Conservation (phyloP, 345 rosid species). For the Melaleuca quinquenervia region DNA sequence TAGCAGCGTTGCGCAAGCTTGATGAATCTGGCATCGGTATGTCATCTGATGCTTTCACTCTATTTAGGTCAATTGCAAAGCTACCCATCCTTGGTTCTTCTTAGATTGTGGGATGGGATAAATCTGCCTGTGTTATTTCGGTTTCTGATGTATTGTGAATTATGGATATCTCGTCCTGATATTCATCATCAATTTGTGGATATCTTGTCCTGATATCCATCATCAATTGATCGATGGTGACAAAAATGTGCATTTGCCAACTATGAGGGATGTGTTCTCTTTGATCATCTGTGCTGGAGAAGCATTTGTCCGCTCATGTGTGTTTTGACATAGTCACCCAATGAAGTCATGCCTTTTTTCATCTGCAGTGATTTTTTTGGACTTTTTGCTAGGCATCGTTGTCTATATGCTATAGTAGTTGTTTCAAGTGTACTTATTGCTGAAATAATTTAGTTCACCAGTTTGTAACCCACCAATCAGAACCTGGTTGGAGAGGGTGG, state of each 20-base stretch:
- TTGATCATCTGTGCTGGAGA: background rate
- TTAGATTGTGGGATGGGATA: background rate
- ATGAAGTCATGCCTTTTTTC: background rate
- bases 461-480: background rate
- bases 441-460: background rate
- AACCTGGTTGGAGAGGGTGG: background rate
- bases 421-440: background rate
- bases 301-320: background rate
- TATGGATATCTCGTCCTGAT: background rate
- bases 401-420: background rate
- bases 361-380: background rate
- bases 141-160: background rate
- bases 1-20: constrained; percentile 73
- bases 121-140: background rate
- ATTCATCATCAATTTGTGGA: background rate
- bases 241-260: background rate
- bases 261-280: background rate
- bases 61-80: background rate
- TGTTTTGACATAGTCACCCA: background rate
- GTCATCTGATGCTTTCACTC: background rate
- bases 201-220: background rate
- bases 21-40: constrained; percentile 53
- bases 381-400: background rate
- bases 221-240: background rate
- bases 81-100: background rate